Evolutionary conservation across 495 filamentous ascomycete genomes (phyloP), one percentile per base, ranked within the genome.

Genomic region (Aspergillus asperescens): DNA sequence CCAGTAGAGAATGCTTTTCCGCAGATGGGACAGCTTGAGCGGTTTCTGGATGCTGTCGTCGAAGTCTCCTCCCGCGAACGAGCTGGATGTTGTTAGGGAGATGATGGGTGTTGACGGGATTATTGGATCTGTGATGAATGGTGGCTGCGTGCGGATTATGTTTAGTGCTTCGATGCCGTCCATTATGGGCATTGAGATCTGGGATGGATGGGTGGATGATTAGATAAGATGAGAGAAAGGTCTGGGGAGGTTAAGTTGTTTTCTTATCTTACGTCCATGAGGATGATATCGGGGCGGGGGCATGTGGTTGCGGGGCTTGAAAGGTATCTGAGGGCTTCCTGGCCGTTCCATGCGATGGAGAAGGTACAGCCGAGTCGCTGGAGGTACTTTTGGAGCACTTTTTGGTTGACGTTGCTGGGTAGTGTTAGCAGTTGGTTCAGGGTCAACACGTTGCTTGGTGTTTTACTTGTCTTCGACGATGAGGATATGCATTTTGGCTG

Each of bases 231-330:
- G 10, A 20, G n/a, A 43, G 40, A 7, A 4, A 43, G 23, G 7
- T 8, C 6, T 1, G 25, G 6, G 13, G 16, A 10, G 31, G 2
- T 8, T n/a, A n/a, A n/a, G n/a, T n/a, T n/a, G n/a, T n/a, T n/a
- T n/a, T n/a, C n/a, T n/a, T n/a, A n/a, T n/a, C 42, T 15, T 31
- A 45, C 27, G n/a, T 46, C 43, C 43, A 46, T 46, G 27, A 46
- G 22, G 9, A 46, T 46, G 18, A 46, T 20, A 23, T 32, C 27
- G 0, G 43, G 43, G 1, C 43, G 27, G 10, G 15, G 43, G 23
- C 19, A 19, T 22, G 28, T 46, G 3, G 43, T 8, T 12, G 43
- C 27, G 7, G 43, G 19, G 1, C 15, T 8, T 4, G 28, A 13
- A 1, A 46, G 15, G 10, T 46, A 46, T 4, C 20, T 15, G 5